These are phyloP conservation scores for Periconia digitata DNA, from an alignment of 2,329 filamentous ascomycete species.

Conservation along the genomic window DNA sequence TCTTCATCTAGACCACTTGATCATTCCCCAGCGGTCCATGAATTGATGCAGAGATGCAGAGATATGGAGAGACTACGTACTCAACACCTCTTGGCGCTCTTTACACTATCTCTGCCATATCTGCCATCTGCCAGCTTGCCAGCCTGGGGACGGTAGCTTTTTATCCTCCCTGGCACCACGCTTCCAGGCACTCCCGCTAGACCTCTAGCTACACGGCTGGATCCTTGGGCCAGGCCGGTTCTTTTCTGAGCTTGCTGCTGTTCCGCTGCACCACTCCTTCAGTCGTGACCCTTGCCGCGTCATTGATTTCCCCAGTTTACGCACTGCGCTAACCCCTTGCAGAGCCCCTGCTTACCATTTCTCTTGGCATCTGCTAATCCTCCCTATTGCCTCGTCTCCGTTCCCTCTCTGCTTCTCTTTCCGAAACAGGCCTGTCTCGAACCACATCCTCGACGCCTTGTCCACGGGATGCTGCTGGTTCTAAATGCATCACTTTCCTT, in stretches of 20 bases:
- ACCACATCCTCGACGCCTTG: too few species aligned
- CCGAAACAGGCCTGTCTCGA: background rate
- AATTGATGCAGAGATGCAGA: too few species aligned
- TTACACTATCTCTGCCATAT: background rate
- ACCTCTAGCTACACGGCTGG: background rate
- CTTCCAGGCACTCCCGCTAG: background rate
- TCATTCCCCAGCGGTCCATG: too few species aligned
- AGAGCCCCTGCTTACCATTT: background rate
- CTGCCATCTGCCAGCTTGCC: background rate
- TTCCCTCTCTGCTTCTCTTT: background rate
- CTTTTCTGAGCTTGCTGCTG: background rate
- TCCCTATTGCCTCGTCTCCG: too few species aligned
- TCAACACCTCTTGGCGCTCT: background rate
- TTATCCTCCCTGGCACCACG: background rate
- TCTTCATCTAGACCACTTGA: background rate
- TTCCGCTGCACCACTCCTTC: too few species aligned
- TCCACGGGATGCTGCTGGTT: too few species aligned
- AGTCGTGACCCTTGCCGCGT: background rate
- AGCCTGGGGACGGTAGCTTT: background rate
- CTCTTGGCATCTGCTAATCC: too few species aligned
- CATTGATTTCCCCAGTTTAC: background rate
- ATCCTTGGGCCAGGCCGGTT: background rate
- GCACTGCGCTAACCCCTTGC: slow-evolving; percentile 1
- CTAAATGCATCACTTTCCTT: too few species aligned
- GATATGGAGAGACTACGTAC: background rate